Percentiles rank a stretch among this genome's conserved stretches.
These are phyloP conservation scores for Calonectria honghensis DNA, from an alignment of 2,329 filamentous ascomycete genomes.

Conservation along the genomic window DNA sequence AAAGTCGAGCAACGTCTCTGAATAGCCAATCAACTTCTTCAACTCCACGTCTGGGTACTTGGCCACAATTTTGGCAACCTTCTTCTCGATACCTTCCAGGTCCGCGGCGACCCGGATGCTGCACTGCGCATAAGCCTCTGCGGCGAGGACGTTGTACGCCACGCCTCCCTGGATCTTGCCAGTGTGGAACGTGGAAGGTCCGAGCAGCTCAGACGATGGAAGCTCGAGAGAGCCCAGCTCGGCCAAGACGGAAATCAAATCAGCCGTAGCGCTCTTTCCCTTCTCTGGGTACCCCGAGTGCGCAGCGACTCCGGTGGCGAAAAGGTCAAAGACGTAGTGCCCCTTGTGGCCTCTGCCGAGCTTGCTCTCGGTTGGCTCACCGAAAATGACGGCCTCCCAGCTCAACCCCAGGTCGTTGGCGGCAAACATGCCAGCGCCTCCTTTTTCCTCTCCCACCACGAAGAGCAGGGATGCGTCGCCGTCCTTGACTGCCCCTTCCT, in stretches of 20 bases:
- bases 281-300: slow-evolving; percentile 49
- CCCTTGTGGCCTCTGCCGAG: slow-evolving; percentile 84
- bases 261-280: slow-evolving; percentile 43
- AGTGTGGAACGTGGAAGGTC: slow-evolving; percentile 63
- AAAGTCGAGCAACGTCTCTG: slow-evolving; percentile 62
- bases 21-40: slow-evolving; percentile 60
- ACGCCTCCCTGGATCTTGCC: slow-evolving; percentile 63
- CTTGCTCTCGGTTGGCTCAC: slow-evolving; percentile 83
- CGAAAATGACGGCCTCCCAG: slow-evolving; percentile 81
- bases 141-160: slow-evolving; percentile 63
- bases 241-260: slow-evolving; percentile 39
- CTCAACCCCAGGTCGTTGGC: slow-evolving; percentile 67
- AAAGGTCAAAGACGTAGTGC: slow-evolving; percentile 74
- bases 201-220: slow-evolving; percentile 61
- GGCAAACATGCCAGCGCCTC: slow-evolving; percentile 78
- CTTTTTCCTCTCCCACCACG: slow-evolving; percentile 80
- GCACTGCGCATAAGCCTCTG: slow-evolving; percentile 62
- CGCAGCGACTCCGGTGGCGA: slow-evolving; percentile 76
- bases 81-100: slow-evolving; percentile 58
- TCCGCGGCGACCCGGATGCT: slow-evolving; percentile 62
- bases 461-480: slow-evolving; percentile 68
- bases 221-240: slow-evolving; percentile 54
- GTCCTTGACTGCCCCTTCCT: slow-evolving; percentile 46
- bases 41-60: slow-evolving; percentile 59
- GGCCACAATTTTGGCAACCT: slow-evolving; percentile 57